Evolutionary conservation across 441 rosid genomes (phyloP), one percentile per base, ranked within the genome.

Genomic region (Syzygium syzygioides): DNA sequence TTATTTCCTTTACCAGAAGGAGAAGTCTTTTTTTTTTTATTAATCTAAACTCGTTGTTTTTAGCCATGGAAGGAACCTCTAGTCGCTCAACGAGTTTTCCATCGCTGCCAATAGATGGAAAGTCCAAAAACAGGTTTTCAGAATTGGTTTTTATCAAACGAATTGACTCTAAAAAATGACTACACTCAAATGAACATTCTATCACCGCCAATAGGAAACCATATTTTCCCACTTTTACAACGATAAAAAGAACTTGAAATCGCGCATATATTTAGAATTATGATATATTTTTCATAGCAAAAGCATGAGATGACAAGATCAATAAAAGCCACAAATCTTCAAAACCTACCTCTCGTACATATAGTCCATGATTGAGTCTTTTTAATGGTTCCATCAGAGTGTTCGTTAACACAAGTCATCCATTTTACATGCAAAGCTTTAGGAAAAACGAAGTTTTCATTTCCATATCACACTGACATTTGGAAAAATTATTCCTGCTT

Each of bases 191-290:
- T 60, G 66, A 5, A 60, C 32, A 60, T 60, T 13, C 66, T 28
- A 60, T 26, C 28, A 60, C 28, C 17, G 0, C 12, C 3, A 5
- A 60, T 13, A 6, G 32, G 32, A 30, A 60, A 60, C 28, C 66
- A 4, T 14, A 4, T 28, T 0, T 60, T 60, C 0, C 32, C 32
- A 6, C 66, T 60, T 12, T 3, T 13, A 13, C 26, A 3, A 3
- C 26, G 13, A 60, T 60, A 60, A 60, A 7, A 60, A 14, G 26
- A 28, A 59, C 66, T 60, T 60, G 26, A 60, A 28, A 26, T 28
- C 15, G 17, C 32, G n/a, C 30, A 26, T 0, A 13, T 6, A 60
- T 28, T 26, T 60, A 2, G 0, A 28, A 60, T 60, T 5, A 13
- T 60, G 66, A 60, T 6, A 60, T 60, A 45, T 60, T 60, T 30